phyloP scores from a whole-genome alignment of 2,329 filamentous ascomycete genomes.

The Lachnellula occidentalis region DNA sequence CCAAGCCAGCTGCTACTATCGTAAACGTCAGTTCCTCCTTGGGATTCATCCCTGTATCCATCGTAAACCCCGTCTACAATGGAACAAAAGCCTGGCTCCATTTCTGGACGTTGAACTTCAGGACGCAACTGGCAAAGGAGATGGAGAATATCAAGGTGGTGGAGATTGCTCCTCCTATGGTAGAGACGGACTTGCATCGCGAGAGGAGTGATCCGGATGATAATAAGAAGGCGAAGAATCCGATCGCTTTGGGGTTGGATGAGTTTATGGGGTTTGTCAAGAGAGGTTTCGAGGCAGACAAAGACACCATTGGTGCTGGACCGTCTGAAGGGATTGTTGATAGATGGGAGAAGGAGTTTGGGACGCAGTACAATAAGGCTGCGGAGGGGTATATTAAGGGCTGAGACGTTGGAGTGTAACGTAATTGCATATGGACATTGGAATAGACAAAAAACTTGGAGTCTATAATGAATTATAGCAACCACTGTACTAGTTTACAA shows the following conservation, averaged over 20 bases:
- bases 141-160: slow-evolving; percentile 41
- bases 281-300: slow-evolving; percentile 40
- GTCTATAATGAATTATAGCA: too few relatives aligned
- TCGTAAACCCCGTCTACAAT: slow-evolving; percentile 55
- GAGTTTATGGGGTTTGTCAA: slow-evolving; percentile 49
- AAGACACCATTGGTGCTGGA: slow-evolving; percentile 45
- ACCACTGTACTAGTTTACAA: too few relatives aligned
- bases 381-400: background rate
- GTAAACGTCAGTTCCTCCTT: slow-evolving; percentile 51
- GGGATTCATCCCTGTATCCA: slow-evolving; percentile 45
- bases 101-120: slow-evolving; percentile 50
- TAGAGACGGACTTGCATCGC: slow-evolving; percentile 49
- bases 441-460: too few relatives aligned
- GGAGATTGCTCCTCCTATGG: slow-evolving; percentile 51
- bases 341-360: slow-evolving; percentile 30
- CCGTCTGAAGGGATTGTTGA: slow-evolving; percentile 7
- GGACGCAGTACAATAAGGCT: slow-evolving; percentile 39
- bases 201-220: slow-evolving; percentile 51
- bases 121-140: slow-evolving; percentile 40
- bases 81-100: slow-evolving; percentile 55
- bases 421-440: too few relatives aligned
- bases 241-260: slow-evolving; percentile 40
- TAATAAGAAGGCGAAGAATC: slow-evolving; percentile 53
- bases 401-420: too few relatives aligned
- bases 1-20: slow-evolving; percentile 36